Conservation (phyloP, 2,329 filamentous ascomycete genomes). For the Diaporthe citriasiana region DNA sequence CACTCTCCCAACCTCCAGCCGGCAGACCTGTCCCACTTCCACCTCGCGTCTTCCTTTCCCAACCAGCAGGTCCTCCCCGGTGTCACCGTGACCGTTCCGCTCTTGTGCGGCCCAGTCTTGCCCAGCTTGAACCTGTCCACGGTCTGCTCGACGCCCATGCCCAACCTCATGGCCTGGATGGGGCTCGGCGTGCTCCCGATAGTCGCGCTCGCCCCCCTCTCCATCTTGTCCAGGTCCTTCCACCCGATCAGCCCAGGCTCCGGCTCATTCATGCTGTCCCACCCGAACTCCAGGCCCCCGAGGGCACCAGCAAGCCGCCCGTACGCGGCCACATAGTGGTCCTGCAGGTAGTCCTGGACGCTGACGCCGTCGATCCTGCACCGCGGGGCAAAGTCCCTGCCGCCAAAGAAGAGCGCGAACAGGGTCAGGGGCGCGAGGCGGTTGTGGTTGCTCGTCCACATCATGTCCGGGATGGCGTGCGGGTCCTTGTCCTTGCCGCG, state of each 20-base stretch:
- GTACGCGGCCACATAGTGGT: slow-evolving; percentile 46
- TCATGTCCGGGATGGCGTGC: slow-evolving; percentile 46
- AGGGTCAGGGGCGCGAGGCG: slow-evolving; percentile 45
- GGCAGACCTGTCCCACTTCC: slow-evolving; percentile 42
- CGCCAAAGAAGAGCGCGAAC: slow-evolving; percentile 46
- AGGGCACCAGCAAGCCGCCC: slow-evolving; percentile 42
- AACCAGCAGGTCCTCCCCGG: slow-evolving; percentile 45
- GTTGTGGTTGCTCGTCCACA: slow-evolving; percentile 49
- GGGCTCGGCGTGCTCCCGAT: slow-evolving; percentile 46
- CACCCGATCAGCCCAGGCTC: slow-evolving; percentile 45
- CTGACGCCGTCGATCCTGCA: slow-evolving; percentile 46
- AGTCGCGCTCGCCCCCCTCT: slow-evolving; percentile 45
- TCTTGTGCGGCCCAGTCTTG: slow-evolving; percentile 46
- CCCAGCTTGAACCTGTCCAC: slow-evolving; percentile 45
- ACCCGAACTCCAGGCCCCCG: slow-evolving; percentile 44
- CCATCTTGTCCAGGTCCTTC: slow-evolving; percentile 42
- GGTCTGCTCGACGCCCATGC: slow-evolving; percentile 43
- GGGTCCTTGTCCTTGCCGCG: slow-evolving; percentile 44
- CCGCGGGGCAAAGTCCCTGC: slow-evolving; percentile 45
- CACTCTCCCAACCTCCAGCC: slow-evolving; percentile 45
- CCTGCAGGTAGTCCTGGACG: slow-evolving; percentile 48
- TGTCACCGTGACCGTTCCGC: slow-evolving; percentile 41
- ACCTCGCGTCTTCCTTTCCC: slow-evolving; percentile 43
- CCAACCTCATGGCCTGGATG: slow-evolving; percentile 45
- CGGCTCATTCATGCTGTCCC: slow-evolving; percentile 48